Percentiles rank a stretch among this genome's conserved stretches.
These are phyloP conservation scores for Blastocystis sp. DNA, from an alignment of 352 stramenopile species.

Conservation along the genomic window DNA sequence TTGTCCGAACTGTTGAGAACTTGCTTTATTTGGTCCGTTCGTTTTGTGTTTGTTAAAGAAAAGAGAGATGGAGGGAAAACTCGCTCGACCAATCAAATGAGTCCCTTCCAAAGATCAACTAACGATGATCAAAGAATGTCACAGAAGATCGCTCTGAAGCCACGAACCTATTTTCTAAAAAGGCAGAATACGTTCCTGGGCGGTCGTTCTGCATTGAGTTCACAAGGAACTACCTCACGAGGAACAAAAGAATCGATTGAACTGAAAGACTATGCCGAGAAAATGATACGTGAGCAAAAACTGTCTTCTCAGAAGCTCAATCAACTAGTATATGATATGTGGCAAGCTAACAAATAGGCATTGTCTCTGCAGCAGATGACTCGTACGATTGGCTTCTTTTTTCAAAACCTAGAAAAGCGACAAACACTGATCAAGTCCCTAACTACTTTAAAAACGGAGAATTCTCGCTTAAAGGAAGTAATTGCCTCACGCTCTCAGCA, in stretches of 20 bases:
- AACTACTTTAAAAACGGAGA: constrained; percentile 44
- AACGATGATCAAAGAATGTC: constrained; percentile 1
- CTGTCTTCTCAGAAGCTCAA: constrained; percentile 46
- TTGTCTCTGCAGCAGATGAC: constrained; percentile 47
- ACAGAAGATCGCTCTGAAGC: neutral
- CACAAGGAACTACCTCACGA: neutral
- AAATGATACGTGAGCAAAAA: constrained; percentile 45
- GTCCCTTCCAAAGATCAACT: neutral
- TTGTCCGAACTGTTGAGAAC: constrained; percentile 50
- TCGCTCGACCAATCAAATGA: neutral
- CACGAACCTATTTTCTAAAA: constrained; percentile 42
- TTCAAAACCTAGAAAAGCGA: constrained; percentile 47
- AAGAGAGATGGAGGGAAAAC: neutral
- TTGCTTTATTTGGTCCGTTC: constrained; percentile 16
- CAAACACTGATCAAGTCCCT: constrained; percentile 50
- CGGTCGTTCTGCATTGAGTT: neutral
- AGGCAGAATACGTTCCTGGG: neutral
- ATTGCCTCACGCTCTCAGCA: neutral
- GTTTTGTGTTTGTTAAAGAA: constrained; percentile 42
- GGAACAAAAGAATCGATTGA: constrained; percentile 34
- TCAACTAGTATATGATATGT: neutral
- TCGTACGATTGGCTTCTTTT: constrained; percentile 52
- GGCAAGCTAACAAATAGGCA: neutral
- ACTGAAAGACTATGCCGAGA: constrained; percentile 52
- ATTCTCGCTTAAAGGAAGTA: constrained; percentile 26